Conservation (phyloP, 441 rosid genomes). For the Theobroma grandiflorum region DNA sequence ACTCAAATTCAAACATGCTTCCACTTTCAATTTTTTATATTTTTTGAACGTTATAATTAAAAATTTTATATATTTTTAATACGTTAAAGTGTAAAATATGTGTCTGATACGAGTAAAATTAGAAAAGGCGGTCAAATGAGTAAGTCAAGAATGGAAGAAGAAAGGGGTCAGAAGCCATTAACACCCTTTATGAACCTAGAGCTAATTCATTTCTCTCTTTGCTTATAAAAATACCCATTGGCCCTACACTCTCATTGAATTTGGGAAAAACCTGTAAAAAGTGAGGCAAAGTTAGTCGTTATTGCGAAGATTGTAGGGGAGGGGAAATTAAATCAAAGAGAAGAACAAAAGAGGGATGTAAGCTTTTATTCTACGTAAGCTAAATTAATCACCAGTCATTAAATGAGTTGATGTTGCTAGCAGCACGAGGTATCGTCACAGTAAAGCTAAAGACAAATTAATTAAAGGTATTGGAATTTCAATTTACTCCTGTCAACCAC, state of each 20-base stretch:
- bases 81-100: too few relatives aligned
- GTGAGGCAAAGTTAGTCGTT: constrained; percentile 29
- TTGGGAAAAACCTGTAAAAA: background rate
- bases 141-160: too few relatives aligned
- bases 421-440: background rate
- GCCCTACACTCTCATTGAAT: background rate
- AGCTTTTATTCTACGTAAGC: constrained; percentile 18
- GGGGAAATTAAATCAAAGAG: background rate
- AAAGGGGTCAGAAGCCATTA: too few relatives aligned
- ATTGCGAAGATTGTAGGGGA: constrained; percentile 24
- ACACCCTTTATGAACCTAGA: too few relatives aligned
- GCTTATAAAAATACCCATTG: background rate
- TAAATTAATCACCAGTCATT: background rate
- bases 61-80: too few relatives aligned
- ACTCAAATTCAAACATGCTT: background rate
- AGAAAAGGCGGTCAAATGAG: too few relatives aligned
- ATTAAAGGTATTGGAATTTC: background rate
- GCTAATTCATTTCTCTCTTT: too few relatives aligned
- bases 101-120: too few relatives aligned
- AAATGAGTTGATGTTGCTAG: background rate
- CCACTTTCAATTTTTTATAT: background rate
- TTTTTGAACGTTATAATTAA: too few relatives aligned
- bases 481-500: background rate
- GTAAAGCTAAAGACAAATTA: constrained; percentile 1
- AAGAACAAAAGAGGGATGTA: background rate